A percentile compares a stretch with the other conserved stretches of the same genome.
phyloP scores from a whole-genome alignment of 2,329 filamentous ascomycete species.

The Fusarium vanettenii region DNA sequence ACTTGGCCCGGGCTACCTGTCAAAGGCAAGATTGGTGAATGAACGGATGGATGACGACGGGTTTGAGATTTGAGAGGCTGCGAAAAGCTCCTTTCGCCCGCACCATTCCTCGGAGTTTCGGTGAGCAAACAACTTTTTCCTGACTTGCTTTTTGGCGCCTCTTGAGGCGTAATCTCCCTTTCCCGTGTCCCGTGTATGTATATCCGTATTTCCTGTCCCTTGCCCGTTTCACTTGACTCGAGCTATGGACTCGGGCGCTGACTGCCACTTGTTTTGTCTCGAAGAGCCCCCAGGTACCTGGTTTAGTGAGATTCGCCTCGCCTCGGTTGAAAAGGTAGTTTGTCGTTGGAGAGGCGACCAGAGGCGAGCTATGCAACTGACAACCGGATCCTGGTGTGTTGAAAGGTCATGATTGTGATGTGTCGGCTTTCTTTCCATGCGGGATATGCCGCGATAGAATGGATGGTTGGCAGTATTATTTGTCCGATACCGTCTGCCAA shows the following conservation, averaged over 20 bases:
- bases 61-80: background rate
- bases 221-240: background rate
- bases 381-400: conserved; percentile 1
- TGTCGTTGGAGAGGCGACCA: conserved; percentile 18
- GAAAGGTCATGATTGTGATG: conserved; percentile 8
- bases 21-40: background rate
- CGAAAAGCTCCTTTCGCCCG: conserved; percentile 20
- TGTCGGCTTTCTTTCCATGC: conserved; percentile 11
- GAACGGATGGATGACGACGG: background rate
- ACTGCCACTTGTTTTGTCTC: background rate
- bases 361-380: conserved; percentile 17
- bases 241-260: background rate
- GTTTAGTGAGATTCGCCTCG: background rate
- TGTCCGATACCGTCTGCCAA: conserved; percentile 16
- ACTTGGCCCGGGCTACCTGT: conserved; percentile 3
- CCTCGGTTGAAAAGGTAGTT: background rate
- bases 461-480: conserved; percentile 12
- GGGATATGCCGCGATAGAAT: conserved; percentile 32
- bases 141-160: conserved; percentile 1
- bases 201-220: background rate
- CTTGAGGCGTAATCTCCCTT: background rate
- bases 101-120: conserved; percentile 4
- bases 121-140: background rate
- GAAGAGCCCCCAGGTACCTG: background rate
- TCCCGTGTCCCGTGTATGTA: background rate